These are phyloP conservation scores for Zygnema circumcarinatum DNA, from an alignment of 139 green algal genomes.

Conservation along the genomic window DNA sequence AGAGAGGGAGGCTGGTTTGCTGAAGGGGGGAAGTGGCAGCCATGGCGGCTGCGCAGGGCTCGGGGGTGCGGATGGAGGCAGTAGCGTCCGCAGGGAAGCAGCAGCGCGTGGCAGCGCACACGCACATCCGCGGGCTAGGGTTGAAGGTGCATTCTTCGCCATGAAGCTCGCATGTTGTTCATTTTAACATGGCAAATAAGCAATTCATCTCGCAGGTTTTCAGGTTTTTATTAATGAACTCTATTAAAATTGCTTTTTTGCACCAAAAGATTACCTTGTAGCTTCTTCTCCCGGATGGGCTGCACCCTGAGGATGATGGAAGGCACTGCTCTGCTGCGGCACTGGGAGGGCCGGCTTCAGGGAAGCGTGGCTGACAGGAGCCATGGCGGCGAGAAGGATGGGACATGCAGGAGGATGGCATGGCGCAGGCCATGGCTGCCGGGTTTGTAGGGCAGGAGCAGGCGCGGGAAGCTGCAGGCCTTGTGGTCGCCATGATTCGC, in stretches of 20 bases:
- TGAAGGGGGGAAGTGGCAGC: no score
- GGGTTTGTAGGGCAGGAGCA: constrained; percentile 95
- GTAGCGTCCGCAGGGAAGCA: constrained; percentile 89
- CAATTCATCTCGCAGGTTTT: no score
- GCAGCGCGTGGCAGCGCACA: constrained; percentile 95
- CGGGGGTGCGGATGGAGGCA: constrained; percentile 87
- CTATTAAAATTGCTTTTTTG: background rate
- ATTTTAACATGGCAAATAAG: no score
- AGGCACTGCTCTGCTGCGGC: no score
- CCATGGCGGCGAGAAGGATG: no score
- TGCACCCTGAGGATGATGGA: no score
- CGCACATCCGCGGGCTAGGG: constrained; percentile 97
- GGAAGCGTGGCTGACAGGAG: no score
- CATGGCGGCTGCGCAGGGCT: background rate
- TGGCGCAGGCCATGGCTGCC: constrained; percentile 73
- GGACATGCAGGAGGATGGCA: constrained; percentile 82
- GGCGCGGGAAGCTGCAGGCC: constrained; percentile 89
- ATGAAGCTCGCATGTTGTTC: no score
- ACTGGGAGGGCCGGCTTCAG: no score
- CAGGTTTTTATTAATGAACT: background rate
- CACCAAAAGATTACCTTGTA: no score
- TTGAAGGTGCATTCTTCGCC: constrained; percentile 61
- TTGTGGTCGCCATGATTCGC: constrained; percentile 98
- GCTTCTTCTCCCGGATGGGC: no score
- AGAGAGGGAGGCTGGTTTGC: no score